Evolutionary conservation across 2,329 filamentous ascomycete genomes (phyloP).

Genomic region (Alternaria postmessia): DNA sequence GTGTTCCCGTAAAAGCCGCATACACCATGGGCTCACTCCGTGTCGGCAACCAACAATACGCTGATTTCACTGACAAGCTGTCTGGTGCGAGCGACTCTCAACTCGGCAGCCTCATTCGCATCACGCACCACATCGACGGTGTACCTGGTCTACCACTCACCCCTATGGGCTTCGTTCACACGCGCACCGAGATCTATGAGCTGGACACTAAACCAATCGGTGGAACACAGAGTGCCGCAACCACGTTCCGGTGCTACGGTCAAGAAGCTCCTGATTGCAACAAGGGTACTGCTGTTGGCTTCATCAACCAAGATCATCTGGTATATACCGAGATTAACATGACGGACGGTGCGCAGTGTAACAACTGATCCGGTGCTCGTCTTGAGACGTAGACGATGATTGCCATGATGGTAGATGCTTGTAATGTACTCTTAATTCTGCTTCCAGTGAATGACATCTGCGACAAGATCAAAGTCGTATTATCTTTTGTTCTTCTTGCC

Average conservation of each 20-base stretch:
- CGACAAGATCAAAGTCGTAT: neutral
- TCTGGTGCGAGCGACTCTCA: slow-evolving; percentile 53
- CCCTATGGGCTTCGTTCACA: slow-evolving; percentile 68
- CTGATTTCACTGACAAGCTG: slow-evolving; percentile 56
- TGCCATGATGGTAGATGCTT: neutral
- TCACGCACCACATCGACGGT: slow-evolving; percentile 72
- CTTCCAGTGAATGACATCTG: neutral
- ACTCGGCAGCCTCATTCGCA: slow-evolving; percentile 64
- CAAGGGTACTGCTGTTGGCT: slow-evolving; percentile 7
- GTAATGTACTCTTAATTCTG: neutral
- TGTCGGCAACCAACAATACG: slow-evolving; percentile 66
- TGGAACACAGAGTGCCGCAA: slow-evolving; percentile 14
- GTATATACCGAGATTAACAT: slow-evolving; percentile 22
- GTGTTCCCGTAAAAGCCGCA: slow-evolving; percentile 9
- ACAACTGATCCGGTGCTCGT: neutral
- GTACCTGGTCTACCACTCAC: slow-evolving; percentile 71
- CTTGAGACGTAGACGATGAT: neutral
- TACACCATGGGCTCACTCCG: slow-evolving; percentile 64
- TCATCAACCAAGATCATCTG: slow-evolving; percentile 23
- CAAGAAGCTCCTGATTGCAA: slow-evolving; percentile 28
- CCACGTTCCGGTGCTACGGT: slow-evolving; percentile 25
- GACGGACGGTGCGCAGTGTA: slow-evolving; percentile 9
- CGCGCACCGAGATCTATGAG: slow-evolving; percentile 69
- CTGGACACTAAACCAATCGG: neutral
- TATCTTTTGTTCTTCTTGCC: neutral